These are phyloP conservation scores for Puccinia coronata DNA, from an alignment of 1,284 basidiomycete genomes.

Conservation along the genomic window DNA sequence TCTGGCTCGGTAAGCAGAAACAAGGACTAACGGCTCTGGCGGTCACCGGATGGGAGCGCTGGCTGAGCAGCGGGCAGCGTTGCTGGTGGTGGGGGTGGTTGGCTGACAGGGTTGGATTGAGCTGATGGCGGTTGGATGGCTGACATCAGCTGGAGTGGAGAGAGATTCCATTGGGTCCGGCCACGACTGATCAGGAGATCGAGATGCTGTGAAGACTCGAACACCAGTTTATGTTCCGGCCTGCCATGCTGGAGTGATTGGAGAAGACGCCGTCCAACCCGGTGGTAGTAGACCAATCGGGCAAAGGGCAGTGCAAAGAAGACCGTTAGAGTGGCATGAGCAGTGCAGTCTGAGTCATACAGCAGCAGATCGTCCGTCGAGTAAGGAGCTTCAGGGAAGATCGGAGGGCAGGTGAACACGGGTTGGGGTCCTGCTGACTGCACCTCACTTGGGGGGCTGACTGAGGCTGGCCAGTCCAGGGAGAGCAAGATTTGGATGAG, in stretches of 20 bases:
- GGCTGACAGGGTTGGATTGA: background rate
- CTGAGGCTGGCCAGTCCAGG: slow-evolving; percentile 32
- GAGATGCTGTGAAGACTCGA: slow-evolving; percentile 21
- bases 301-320: slow-evolving; percentile 45
- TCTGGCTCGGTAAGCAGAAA: no score
- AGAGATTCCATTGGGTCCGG: slow-evolving; percentile 17
- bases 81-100: background rate
- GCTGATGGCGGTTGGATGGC: slow-evolving; percentile 2
- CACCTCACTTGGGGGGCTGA: background rate
- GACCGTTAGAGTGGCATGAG: slow-evolving; percentile 33
- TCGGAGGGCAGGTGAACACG: background rate
- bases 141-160: background rate
- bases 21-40: background rate
- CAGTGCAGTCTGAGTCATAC: background rate
- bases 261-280: background rate
- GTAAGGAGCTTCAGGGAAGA: slow-evolving; percentile 46
- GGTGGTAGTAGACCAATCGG: slow-evolving; percentile 34
- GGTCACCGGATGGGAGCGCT: slow-evolving; percentile 3
- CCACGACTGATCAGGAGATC: slow-evolving; percentile 22
- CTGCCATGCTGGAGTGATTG: slow-evolving; percentile 26
- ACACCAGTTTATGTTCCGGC: slow-evolving; percentile 20
- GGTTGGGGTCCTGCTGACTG: background rate
- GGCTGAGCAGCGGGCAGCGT: background rate
- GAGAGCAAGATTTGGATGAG: slow-evolving; percentile 22
- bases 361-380: slow-evolving; percentile 1